Conservation (phyloP, 1,284 basidiomycete species). For the Trametes polyzona region DNA sequence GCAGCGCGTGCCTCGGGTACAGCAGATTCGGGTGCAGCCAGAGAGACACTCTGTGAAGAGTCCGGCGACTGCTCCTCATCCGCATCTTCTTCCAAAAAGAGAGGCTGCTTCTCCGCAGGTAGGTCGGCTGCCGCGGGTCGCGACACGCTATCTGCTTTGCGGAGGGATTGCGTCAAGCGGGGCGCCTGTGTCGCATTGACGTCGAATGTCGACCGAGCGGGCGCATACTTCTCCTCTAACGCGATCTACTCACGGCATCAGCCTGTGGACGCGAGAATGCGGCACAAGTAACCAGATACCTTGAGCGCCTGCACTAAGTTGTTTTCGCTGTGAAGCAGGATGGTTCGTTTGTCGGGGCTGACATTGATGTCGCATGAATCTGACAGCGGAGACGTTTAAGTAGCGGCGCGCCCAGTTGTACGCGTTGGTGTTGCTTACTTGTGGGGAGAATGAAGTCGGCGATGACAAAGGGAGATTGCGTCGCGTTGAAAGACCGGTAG, state of each 20-base stretch:
- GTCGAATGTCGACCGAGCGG: slow-evolving; percentile 71
- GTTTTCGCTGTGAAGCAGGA: slow-evolving; percentile 89
- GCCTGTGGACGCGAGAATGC: neutral
- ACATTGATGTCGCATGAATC: slow-evolving; percentile 95
- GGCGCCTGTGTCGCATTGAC: slow-evolving; percentile 38
- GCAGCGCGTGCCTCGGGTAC: neutral
- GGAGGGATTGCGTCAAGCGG: neutral
- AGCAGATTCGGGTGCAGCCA: neutral
- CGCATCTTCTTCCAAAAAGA: slow-evolving; percentile 16
- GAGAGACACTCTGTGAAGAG: too few species aligned
- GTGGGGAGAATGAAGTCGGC: slow-evolving; percentile 85
- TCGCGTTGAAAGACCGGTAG: slow-evolving; percentile 84
- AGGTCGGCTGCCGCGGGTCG: neutral
- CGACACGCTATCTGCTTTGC: neutral
- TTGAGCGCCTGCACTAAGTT: slow-evolving; percentile 82
- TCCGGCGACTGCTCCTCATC: neutral
- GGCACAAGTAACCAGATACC: slow-evolving; percentile 44
- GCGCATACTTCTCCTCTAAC: slow-evolving; percentile 65
- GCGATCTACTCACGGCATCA: slow-evolving; percentile 4
- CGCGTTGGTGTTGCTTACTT: slow-evolving; percentile 50
- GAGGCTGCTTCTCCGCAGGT: slow-evolving; percentile 6
- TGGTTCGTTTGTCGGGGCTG: slow-evolving; percentile 94
- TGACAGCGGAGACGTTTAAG: slow-evolving; percentile 33
- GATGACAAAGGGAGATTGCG: slow-evolving; percentile 82
- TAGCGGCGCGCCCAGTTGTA: too few species aligned